Evolutionary conservation across 176 grass and related monocot species (phyloP), one percentile per base, ranked within the genome.

Genomic region (Musa itinerans): DNA sequence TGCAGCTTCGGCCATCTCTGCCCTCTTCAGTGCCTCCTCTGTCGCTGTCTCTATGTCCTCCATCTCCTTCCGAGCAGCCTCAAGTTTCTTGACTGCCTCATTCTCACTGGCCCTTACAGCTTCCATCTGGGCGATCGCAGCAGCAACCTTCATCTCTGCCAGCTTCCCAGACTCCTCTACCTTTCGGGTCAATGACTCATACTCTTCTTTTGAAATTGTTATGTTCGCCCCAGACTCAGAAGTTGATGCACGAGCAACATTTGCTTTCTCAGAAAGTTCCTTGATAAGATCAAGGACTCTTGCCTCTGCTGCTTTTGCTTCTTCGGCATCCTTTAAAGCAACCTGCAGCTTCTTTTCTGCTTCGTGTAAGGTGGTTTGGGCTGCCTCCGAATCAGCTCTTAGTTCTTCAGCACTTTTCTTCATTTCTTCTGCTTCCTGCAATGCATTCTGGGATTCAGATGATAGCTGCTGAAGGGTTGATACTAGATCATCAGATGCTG

Each of bases 171-270:
- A 89, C 68, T 92, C 89, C 29, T 92, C 87, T 2, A 96, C 83
- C 76, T 96, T 92, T 56, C 78, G 79, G 78, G 83, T 90, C 78
- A 96, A 84, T 73, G 92, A 89, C 66, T 90, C 87, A 49, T 92
- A 92, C 72, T 92, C 92, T 61, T 89, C 92, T 66, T 90, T 96
- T 70, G 92, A 96, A 56, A 96, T 96, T 83, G 81, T 92, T 65
- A 96, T 92, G 74, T 96, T 96, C 23, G 75, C 72, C 80, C 69
- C 87, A 5, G 81, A 84, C 73, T 86, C 85, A 62, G 92, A 92
- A 74, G 92, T 88, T 65, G 92, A 92, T 22, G 87, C 85, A 53
- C 85, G 85, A 53, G 87, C 79, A 50, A 78, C 84, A 82, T 91
- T 89, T 83, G 87, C 80, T 75, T 80, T 81, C 17, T 96, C 92